Conservation (phyloP, 331 rosid genomes). For the Spiraea crenata region DNA sequence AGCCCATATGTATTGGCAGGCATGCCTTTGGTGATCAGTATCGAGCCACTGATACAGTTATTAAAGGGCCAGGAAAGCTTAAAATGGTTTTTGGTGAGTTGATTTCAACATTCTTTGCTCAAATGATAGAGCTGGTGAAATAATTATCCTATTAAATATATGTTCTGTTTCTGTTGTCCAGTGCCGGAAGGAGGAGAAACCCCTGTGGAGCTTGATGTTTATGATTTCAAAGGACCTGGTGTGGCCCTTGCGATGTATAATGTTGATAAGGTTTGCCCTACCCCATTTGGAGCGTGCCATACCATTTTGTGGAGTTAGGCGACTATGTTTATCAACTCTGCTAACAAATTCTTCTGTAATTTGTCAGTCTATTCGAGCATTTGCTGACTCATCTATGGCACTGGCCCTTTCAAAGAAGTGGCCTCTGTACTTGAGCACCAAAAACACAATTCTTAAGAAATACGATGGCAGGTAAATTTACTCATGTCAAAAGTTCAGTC, state of each 20-base stretch:
- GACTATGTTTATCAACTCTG: neutral
- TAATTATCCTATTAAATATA: neutral
- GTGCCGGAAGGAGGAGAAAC: constrained; percentile 77
- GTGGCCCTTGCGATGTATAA: constrained; percentile 93
- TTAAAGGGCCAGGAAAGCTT: constrained; percentile 83
- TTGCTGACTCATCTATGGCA: constrained; percentile 92
- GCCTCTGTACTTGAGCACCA: constrained; percentile 96
- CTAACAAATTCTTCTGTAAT: constrained; percentile 16
- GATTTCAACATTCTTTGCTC: constrained; percentile 9
- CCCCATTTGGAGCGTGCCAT: constrained; percentile 11
- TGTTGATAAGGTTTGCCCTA: constrained; percentile 76
- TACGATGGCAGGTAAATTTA: constrained; percentile 88
- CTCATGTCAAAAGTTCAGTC: neutral
- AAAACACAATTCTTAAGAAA: constrained; percentile 92
- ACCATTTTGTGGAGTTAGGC: neutral
- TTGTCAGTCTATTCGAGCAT: constrained; percentile 78
- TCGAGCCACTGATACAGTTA: constrained; percentile 84
- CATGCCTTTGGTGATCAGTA: constrained; percentile 99
- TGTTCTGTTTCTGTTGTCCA: constrained; percentile 28
- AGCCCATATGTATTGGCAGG: constrained; percentile 96
- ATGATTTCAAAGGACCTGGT: constrained; percentile 86
- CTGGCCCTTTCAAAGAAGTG: constrained; percentile 80
- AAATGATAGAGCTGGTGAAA: constrained; percentile 22
- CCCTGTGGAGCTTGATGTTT: constrained; percentile 75
- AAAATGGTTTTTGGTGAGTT: constrained; percentile 88